A percentile compares a stretch with the other conserved stretches of the same genome.
These are phyloP conservation scores for Clarireedia homoeocarpa DNA, from an alignment of 2,329 filamentous ascomycete species.

Conservation along the genomic window DNA sequence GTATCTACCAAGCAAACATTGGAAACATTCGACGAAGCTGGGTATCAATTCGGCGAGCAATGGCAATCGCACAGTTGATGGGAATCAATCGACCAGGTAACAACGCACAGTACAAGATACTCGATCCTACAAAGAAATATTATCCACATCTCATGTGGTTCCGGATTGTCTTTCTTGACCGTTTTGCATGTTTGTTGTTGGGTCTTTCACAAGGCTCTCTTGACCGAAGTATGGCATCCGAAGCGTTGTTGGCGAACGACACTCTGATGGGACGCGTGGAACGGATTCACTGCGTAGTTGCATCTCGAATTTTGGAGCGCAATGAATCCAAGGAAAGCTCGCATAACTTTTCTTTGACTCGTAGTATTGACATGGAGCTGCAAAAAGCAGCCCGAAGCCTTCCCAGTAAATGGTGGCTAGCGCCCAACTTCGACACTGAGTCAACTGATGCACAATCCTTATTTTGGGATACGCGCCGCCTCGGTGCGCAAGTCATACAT, in stretches of 20 bases:
- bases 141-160: constrained; percentile 36
- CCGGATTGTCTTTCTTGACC: constrained; percentile 37
- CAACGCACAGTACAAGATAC: neutral
- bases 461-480: neutral
- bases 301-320: constrained; percentile 22
- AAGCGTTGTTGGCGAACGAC: constrained; percentile 21
- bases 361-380: constrained; percentile 24
- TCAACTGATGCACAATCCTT: neutral
- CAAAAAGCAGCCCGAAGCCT: constrained; percentile 20
- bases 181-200: constrained; percentile 33
- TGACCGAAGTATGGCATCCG: constrained; percentile 13
- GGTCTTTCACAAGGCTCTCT: constrained; percentile 20
- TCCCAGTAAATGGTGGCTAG: constrained; percentile 22
- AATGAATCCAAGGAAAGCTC: constrained; percentile 17
- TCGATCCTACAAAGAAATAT: neutral
- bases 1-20: constrained; percentile 37
- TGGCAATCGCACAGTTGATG: constrained; percentile 36
- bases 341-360: constrained; percentile 22
- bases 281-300: constrained; percentile 13
- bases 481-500: constrained; percentile 31
- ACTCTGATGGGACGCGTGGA: neutral
- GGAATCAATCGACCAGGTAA: constrained; percentile 19
- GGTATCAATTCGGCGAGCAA: constrained; percentile 38
- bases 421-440: constrained; percentile 10
- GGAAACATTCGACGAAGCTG: constrained; percentile 43